Conservation (phyloP, 306 rosid genomes). For the Quercus variabilis region DNA sequence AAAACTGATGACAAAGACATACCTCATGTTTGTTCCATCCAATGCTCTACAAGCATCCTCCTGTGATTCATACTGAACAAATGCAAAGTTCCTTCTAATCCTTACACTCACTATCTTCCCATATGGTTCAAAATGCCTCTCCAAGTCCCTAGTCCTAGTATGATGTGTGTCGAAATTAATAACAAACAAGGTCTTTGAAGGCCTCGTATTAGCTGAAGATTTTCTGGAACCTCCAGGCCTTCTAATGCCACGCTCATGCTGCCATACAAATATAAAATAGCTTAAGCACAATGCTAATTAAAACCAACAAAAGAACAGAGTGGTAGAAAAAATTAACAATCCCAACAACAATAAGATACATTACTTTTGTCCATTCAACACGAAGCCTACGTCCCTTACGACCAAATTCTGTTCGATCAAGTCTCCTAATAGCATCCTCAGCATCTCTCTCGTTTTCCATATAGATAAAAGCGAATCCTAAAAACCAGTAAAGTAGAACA, state of each 20-base stretch:
- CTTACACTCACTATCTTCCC: conserved; percentile 90
- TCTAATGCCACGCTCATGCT: conserved; percentile 91
- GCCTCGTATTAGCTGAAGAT: conserved; percentile 67
- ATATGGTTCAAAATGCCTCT: conserved; percentile 95
- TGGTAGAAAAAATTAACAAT: not conserved
- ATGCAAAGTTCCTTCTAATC: conserved; percentile 92
- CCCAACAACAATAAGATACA: not conserved
- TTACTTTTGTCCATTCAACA: conserved; percentile 98
- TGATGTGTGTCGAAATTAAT: conserved; percentile 89
- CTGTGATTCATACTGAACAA: conserved; percentile 88
- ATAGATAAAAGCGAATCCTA: conserved; percentile 94
- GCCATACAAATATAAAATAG: conserved; percentile 19
- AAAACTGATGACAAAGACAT: conserved; percentile 4
- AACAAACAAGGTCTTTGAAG: conserved; percentile 90
- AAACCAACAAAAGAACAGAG: not conserved
- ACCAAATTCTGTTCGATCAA: conserved; percentile 86
- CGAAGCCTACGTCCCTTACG: conserved; percentile 94
- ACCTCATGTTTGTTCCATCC: conserved; percentile 93
- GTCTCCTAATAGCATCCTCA: conserved; percentile 85
- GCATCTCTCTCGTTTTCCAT: conserved; percentile 99
- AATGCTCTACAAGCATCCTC: conserved; percentile 94
- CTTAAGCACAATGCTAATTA: not conserved
- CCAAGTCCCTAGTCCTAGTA: conserved; percentile 93
- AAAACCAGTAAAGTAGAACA: conserved; percentile 10
- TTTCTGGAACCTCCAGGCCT: conserved; percentile 76